Evolutionary conservation across 2,329 filamentous ascomycete species (phyloP), one percentile per base, ranked within the genome.

Genomic region (Pseudonectria foliicola): DNA sequence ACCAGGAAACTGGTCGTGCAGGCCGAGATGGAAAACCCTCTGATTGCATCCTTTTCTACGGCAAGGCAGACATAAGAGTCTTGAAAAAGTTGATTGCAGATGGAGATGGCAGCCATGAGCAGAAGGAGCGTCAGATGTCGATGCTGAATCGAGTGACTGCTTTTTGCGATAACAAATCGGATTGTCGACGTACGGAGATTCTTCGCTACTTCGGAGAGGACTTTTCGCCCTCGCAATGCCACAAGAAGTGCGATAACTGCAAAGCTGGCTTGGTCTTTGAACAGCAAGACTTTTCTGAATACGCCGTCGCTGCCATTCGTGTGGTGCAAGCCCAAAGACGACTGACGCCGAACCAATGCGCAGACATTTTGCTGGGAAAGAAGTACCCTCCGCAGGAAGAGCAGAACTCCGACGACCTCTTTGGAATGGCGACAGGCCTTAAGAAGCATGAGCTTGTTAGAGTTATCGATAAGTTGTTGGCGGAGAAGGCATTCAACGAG

Each of bases 1-100:
- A 98, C 54, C 92, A 98, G 57, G 92, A 98, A 60, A 98, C 92
- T 29, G 92, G 92, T 2, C 83, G 92, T 50, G 92, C 93, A 39
- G 92, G 92, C 6, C 78, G 92, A 56, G 92, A 98, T 57, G 90
- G 90, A 7, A 79, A 86, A 47, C 74, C 73, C 13, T 95, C 92
- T 6, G 81, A 84, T 38, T 98, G 92, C 63, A 92, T 89, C 56
- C 73, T 98, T 11, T 96, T 82, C 61, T 98, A 92, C 52, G 77
- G 78, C 29, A 94, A 86, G 53, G 73, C 67, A 40, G 92, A 98
- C 56, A 80, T 83, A 33, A 74, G 70, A 31, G 73, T 76, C 34
- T 67, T 95, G 16, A 81, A 80, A 49, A 80, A 77, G 42, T 83
- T 96, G 76, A 95, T 98, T 43, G 70, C 82, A 21, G 75, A 85